Evolutionary conservation across 2,329 filamentous ascomycete genomes (phyloP).

Genomic region (Tolypocladium paradoxum): DNA sequence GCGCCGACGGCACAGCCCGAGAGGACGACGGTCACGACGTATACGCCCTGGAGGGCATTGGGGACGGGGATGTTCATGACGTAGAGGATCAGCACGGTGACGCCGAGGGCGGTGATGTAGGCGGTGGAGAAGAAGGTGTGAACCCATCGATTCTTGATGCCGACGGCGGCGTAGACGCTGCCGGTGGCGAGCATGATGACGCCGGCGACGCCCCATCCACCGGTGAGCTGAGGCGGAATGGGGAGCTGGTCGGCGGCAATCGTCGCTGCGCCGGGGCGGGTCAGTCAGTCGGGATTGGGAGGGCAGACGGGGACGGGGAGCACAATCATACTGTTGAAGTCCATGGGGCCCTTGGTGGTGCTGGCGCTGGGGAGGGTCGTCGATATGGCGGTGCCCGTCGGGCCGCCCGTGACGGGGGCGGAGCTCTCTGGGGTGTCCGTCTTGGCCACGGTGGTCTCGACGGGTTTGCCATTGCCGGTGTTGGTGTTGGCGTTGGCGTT

Average conservation of each 20-base stretch:
- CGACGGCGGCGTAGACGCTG: constrained; percentile 60
- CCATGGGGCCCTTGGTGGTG: constrained; percentile 8
- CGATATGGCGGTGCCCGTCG: neutral
- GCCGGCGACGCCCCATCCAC: constrained; percentile 70
- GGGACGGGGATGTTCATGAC: constrained; percentile 73
- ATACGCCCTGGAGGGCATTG: constrained; percentile 71
- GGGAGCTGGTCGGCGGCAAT: constrained; percentile 51
- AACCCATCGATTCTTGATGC: constrained; percentile 71
- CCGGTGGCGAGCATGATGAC: constrained; percentile 66
- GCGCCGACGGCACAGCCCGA: constrained; percentile 67
- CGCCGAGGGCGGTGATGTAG: constrained; percentile 60
- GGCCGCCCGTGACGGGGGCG: neutral
- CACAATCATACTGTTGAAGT: constrained; percentile 21
- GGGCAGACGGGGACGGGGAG: neutral
- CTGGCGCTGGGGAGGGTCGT: constrained; percentile 4
- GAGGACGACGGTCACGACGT: constrained; percentile 66
- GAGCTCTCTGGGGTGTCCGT: neutral
- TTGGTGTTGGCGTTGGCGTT: neutral
- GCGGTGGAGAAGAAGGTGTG: constrained; percentile 73
- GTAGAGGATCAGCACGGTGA: constrained; percentile 77
- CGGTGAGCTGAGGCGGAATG: constrained; percentile 63
- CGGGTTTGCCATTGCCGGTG: neutral
- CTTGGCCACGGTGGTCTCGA: neutral
- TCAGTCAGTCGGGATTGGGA: constrained; percentile 2
- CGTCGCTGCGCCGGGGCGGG: constrained; percentile 22